Conservation (phyloP, 257 asterid species). For the Forsythia suspensa region DNA sequence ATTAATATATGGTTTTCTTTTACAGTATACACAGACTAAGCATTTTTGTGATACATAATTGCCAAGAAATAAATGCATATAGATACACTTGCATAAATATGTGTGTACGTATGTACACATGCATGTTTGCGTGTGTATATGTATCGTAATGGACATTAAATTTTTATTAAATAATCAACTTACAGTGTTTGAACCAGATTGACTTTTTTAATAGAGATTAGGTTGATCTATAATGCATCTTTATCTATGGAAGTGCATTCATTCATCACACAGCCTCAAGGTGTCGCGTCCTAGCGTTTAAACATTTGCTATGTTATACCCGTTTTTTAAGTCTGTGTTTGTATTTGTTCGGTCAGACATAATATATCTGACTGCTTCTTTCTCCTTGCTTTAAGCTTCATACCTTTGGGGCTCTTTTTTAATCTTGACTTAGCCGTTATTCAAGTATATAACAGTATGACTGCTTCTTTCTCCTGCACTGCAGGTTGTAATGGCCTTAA, state of each 20-base stretch:
- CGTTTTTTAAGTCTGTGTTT: background rate
- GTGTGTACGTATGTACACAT: background rate
- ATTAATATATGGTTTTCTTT: too few species aligned
- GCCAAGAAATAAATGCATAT: background rate
- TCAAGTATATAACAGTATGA: background rate
- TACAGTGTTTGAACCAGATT: background rate
- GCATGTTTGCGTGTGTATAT: background rate
- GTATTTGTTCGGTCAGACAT: background rate
- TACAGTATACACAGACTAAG: background rate
- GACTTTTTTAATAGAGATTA: background rate
- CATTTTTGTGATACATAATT: background rate
- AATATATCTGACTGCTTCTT: too few species aligned
- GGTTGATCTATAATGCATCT: background rate
- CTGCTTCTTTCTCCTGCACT: constrained; percentile 14
- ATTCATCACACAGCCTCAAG: background rate
- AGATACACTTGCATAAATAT: background rate
- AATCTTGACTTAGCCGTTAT: too few species aligned
- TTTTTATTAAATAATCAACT: too few species aligned
- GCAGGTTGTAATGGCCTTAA: constrained; percentile 91
- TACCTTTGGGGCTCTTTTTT: too few species aligned
- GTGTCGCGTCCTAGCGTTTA: background rate
- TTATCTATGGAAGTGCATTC: background rate
- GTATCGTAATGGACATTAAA: background rate
- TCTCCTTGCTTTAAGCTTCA: too few species aligned
- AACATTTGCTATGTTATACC: background rate